Base-by-base conservation (phyloP, 257 asterid genomes). In the Paulownia fortunei region DNA sequence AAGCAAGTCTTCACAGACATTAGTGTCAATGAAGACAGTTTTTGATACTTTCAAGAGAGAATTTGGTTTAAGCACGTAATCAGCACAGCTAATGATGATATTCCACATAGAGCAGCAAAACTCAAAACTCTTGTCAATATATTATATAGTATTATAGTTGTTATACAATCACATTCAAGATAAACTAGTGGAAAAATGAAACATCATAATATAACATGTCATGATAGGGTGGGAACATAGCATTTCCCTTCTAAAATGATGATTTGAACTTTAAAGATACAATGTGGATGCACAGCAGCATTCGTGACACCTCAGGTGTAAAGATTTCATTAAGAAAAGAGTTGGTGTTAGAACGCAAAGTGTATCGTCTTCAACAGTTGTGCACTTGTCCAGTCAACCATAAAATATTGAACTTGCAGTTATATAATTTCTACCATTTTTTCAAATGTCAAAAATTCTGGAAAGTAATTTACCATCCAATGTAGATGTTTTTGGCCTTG, bases 81-180 rank as follows among this genome's bases (percentile, higher is more conserved):
- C 12, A 4, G 12, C 15, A 60, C 9, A 21, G 66, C 66, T 59
- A 59, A 26, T 27, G 62, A 55, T 55, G 66, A 60, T 32, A 60
- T 16, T 60, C 21, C 16, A 32, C 41, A 13, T 6, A 60, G 41
- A 54, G 36, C 36, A 30, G 36, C 36, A 30, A 30, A 30, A 30
- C 36, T 30, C 3, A 4, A 11, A 44, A 41, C 47, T 41, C 47
- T 8, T 41, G 47, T 44, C n/a, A 44, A 44, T 12, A 4, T 8
- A 44, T 44, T 44, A 44, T 60, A 12, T 15, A 1, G 42, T 60
- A 26, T n/a, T n/a, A 12, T 26, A 23, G 15, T 60, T 60, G 41
- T 60, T 11, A 19, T 30, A 60, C 41, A 27, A 60, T 60, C 52
- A 65, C 71, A 65, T 39, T 65, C 54, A 65, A 19, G 18, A 65